Evolutionary conservation across 106 monocot species (phyloP), one percentile per base, ranked within the genome.

Genomic region (Gastrodia elata): DNA sequence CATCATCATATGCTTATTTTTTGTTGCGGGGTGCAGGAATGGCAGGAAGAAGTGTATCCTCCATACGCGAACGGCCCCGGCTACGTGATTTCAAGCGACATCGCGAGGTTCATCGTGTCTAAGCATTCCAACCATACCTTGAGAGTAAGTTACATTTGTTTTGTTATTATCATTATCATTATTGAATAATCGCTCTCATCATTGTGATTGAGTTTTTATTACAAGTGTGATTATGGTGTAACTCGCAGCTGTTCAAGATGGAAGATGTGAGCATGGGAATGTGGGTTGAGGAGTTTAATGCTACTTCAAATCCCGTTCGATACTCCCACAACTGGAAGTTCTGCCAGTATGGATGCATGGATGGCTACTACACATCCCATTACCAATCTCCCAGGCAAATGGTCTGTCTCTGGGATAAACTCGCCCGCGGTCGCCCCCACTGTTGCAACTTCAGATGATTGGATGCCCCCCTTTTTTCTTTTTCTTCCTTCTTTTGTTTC

Each of bases 261-360:
- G 97, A 97, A 74, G 97, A 97, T 80, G 97, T 97, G 35, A 97
- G 97, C 93, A 93, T 97, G 93, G 97, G 93, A 16, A 83, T 97
- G 88, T 97, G 97, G 97, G 93, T 97, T 2, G 93, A 97, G 68
- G 84, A 93, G 76, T 93, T 86, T 75, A 97, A 97, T 65, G 52
- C 75, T 56, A 42, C 75, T 56, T 74, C 84, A 2, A 64, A 71
- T 2, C 16, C 81, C 0, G 88, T 97, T 22, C 81, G 82, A 46
- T 97, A 97, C 59, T 76, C 77, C 1, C 97, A 97, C 86, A 90
- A 78, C 71, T 90, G 83, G 92, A 90, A 78, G 35, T 97, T 93
- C 73, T 97, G 97, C 59, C 97, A 97, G 43, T 90, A 86, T 69
- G 97, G 97, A 4, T 97, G 97, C 83, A 79, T 93, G 42, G 84